A percentile compares a stretch with the other conserved stretches of the same genome.
phyloP scores from a whole-genome alignment of 2,329 filamentous ascomycete genomes.

The Hymenoscyphus infarciens region DNA sequence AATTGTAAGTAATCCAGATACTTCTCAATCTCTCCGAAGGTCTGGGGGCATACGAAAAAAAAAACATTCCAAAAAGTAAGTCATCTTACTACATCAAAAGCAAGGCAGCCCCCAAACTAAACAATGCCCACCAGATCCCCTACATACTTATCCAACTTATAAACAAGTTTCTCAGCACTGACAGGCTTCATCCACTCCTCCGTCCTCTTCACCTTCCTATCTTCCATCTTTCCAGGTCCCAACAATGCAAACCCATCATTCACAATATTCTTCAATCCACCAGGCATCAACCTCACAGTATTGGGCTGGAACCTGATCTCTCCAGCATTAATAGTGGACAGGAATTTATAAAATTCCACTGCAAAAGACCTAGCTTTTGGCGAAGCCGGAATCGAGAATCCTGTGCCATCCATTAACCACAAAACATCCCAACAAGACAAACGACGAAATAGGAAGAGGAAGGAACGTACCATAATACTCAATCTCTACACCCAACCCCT shows the following conservation, averaged over 20 bases:
- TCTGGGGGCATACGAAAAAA: too few relatives aligned
- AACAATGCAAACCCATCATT: slow-evolving; percentile 6
- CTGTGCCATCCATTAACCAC: too few relatives aligned
- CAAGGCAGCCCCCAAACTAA: too few relatives aligned
- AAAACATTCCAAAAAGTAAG: too few relatives aligned
- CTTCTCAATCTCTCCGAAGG: too few relatives aligned
- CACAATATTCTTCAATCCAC: slow-evolving; percentile 7
- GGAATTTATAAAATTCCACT: slow-evolving; percentile 38
- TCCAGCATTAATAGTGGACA: slow-evolving; percentile 28
- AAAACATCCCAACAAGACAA: too few relatives aligned
- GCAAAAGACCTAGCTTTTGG: slow-evolving; percentile 29
- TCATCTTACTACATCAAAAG: too few relatives aligned
- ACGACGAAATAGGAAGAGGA: too few relatives aligned
- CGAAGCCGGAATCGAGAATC: slow-evolving; percentile 20
- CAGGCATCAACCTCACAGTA: slow-evolving; percentile 5
- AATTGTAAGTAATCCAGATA: too few relatives aligned
- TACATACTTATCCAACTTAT: slow-evolving; percentile 3
- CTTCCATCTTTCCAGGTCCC: slow-evolving; percentile 33
- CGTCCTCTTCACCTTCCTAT: slow-evolving; percentile 21
- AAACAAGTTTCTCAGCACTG: slow-evolving; percentile 40
- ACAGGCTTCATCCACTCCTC: slow-evolving; percentile 39
- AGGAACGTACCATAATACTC: slow-evolving; percentile 33
- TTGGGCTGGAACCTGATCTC: slow-evolving; percentile 16
- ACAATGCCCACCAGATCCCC: neutral
- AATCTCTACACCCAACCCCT: slow-evolving; percentile 40